A percentile compares a stretch with the other conserved stretches of the same genome.
phyloP scores from a whole-genome alignment of 441 rosid species.

The Croton setiger region DNA sequence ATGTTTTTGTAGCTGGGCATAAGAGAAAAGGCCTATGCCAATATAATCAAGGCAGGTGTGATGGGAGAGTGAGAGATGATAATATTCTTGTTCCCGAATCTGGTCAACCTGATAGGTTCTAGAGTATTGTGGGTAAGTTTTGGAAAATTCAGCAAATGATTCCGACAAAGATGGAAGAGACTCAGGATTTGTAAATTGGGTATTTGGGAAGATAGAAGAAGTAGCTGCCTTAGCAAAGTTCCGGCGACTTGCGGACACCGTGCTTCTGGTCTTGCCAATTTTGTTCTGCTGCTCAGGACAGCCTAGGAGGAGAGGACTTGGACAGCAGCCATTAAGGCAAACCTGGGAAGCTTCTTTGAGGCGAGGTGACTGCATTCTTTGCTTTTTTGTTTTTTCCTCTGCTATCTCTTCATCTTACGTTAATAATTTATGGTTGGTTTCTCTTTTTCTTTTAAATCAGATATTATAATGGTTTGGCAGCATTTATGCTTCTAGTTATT shows the following conservation, averaged over 20 bases:
- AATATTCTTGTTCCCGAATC: constrained; percentile 60
- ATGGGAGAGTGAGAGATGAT: constrained; percentile 56
- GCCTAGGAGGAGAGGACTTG: constrained; percentile 31
- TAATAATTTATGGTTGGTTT: constrained; percentile 11
- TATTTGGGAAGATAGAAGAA: constrained; percentile 64
- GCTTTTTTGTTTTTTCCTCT: background rate
- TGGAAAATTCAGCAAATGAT: constrained; percentile 58
- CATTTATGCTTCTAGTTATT: background rate
- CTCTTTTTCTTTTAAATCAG: background rate
- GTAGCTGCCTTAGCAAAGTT: constrained; percentile 52
- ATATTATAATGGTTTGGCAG: background rate
- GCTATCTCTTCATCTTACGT: background rate
- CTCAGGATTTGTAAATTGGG: constrained; percentile 67
- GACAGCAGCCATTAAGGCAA: constrained; percentile 66
- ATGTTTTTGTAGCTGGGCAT: constrained; percentile 55
- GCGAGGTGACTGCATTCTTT: constrained; percentile 44
- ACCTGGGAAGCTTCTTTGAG: constrained; percentile 39
- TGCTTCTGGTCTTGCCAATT: constrained; percentile 33
- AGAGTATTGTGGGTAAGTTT: constrained; percentile 56
- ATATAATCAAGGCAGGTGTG: constrained; percentile 88
- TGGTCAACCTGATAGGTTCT: constrained; percentile 55
- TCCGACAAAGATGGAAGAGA: constrained; percentile 66
- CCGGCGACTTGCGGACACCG: constrained; percentile 55
- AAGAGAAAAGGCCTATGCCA: constrained; percentile 81
- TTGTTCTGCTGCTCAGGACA: constrained; percentile 34